Base-by-base conservation (phyloP, 2,329 filamentous ascomycete species). In the Paraphoma sp. region DNA sequence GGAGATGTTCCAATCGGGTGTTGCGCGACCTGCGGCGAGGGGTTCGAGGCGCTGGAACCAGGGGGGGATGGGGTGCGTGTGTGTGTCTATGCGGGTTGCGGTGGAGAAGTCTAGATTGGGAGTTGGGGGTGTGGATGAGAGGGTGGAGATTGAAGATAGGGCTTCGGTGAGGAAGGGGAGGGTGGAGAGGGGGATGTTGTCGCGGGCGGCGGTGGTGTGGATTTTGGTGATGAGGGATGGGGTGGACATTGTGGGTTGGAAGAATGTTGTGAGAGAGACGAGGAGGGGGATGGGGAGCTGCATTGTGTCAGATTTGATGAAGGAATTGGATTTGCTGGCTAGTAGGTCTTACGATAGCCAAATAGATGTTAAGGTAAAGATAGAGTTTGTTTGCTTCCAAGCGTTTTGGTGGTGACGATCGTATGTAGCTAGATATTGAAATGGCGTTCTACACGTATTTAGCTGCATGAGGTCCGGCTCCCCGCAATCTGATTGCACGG, bases 21-120 rank as follows among this genome's bases (percentile, higher is more conserved):
- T 76, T 51, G 57, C 64, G 41, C 69, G 72, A 28, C 69, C 75
- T 36, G 71, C 75, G n/a, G 73, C 69, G 4, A 64, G 58, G 4
- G 70, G 67, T 36, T 75, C 68, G 17, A 77, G 67, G 36, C 54
- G 56, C 8, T 69, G 68, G 56, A 76, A 77, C 68, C 71, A 76
- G 4, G 62, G 48, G 2, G 75, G 73, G 5, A 77, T 70, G 28
- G 73, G 70, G 50, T 78, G 75, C 9, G 69, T 72, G 55, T 78
- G 75, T 1, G 73, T 72, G 54, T 78, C 75, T 48, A 77, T 69
- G 12, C 68, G 63, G 8, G 58, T 65, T 16, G 69, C 69, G 10
- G 53, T 54, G 10, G 29, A 47, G 50, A 69, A 71, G 41, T 53
- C 41, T 14, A 54, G 46, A 11, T 31, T 9, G 2, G 48, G 30